Base-by-base conservation (phyloP, 2,329 filamentous ascomycete species). In the Polychaeton citri region DNA sequence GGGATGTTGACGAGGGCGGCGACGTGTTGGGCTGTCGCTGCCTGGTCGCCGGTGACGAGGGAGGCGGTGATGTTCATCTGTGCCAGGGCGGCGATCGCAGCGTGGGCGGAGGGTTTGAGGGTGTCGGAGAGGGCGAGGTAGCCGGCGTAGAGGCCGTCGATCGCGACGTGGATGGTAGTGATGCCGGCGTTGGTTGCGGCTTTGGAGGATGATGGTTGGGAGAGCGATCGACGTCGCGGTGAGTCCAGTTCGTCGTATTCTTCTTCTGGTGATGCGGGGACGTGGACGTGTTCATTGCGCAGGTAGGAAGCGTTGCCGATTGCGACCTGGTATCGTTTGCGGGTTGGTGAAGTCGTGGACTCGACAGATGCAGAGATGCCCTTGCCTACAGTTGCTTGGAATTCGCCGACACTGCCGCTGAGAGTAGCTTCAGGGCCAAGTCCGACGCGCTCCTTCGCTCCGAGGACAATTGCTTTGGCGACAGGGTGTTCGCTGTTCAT, bases 401-500 rank as follows among this genome's bases (percentile, higher is more conserved):
- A 96, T 21, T 93, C 81, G 37, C 82, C 84, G 26, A 93, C 71
- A 45, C 74, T 83, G 33, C 90, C 90, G 40, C 92, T 81, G 20
- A 96, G 71, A 13, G 76, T 72, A 6, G 73, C 79, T 39, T 92
- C 85, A 2, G 68, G 57, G 12, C 74, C 76, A 26, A 94, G 59
- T 3, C 76, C 76, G 6, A 95, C 74, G 54, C 88, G 75, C 2
- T 72, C 65, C 48, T 83, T 87, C 3, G 88, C 86, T 19, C 77
- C 76, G 1, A 63, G 61, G 5, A 93, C 66, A 35, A 96, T 82
- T 10, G 90, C 88, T 50, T 78, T 84, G n/a, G 87, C 90, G 38
- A 96, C 82, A 1, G 90, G 90, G 54, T 98, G 90, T 60, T 98
- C 90, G 52, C 85, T 94, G 45, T 84, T 82, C 73, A 86, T 86